Percentiles rank a stretch among this genome's conserved stretches.
These are phyloP conservation scores for Linum tenue DNA, from an alignment of 345 rosid species.

Conservation along the genomic window DNA sequence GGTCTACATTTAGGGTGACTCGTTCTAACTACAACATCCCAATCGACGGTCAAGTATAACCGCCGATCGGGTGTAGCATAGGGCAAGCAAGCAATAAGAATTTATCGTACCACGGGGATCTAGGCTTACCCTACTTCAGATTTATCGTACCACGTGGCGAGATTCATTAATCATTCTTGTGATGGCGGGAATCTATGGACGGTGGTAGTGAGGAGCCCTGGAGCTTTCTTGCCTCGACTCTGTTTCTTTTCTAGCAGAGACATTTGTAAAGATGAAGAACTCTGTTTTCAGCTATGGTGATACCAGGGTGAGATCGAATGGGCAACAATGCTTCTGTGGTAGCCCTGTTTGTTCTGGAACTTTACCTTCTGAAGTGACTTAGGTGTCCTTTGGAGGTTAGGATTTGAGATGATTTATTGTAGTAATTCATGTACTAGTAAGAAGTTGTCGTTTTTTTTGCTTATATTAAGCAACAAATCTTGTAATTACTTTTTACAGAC, in stretches of 20 bases:
- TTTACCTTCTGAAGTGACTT: conserved; percentile 68
- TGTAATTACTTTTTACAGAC: too few relatives aligned
- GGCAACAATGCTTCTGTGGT: conserved; percentile 61
- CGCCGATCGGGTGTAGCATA: too few relatives aligned
- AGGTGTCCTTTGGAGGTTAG: too few relatives aligned
- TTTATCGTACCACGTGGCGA: too few relatives aligned
- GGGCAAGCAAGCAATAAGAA: too few relatives aligned
- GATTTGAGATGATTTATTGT: too few relatives aligned
- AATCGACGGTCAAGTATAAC: too few relatives aligned
- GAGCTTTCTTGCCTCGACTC: conserved; percentile 54
- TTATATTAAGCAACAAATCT: too few relatives aligned
- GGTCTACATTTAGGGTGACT: too few relatives aligned
- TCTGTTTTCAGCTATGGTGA: conserved; percentile 83
- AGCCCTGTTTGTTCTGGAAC: conserved; percentile 56
- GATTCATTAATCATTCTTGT: conserved; percentile 72
- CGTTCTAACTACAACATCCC: too few relatives aligned
- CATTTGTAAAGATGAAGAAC: conserved; percentile 52
- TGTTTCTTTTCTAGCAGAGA: conserved; percentile 78
- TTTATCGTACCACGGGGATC: too few relatives aligned
- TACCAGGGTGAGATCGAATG: conserved; percentile 32
- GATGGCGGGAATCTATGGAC: conserved; percentile 75
- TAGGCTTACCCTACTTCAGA: too few relatives aligned
- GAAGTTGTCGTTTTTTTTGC: conserved; percentile 16
- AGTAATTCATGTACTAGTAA: conserved; percentile 7
- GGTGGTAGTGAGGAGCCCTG: conserved; percentile 48